Evolutionary conservation across 2,329 filamentous ascomycete species (phyloP).

Genomic region (Diplodia seriata): DNA sequence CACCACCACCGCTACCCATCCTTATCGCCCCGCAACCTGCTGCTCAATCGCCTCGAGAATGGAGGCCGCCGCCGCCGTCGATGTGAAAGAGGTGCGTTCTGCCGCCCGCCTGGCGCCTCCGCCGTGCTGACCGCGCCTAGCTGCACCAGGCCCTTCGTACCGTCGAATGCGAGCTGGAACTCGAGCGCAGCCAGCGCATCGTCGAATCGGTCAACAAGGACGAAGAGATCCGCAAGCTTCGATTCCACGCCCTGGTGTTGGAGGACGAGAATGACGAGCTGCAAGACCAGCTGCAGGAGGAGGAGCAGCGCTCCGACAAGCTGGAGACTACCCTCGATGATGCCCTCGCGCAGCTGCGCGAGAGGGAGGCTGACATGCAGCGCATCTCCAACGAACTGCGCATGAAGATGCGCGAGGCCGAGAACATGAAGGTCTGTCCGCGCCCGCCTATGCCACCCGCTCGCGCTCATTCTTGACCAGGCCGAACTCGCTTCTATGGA

Average conservation of each 20-base stretch:
- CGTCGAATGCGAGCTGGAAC: conserved; percentile 69
- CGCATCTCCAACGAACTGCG: conserved; percentile 60
- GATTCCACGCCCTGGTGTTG: conserved; percentile 73
- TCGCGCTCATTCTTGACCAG: conserved; percentile 52
- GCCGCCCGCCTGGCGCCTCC: neutral
- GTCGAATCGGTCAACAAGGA: conserved; percentile 74
- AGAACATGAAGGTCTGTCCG: conserved; percentile 62
- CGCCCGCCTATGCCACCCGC: neutral
- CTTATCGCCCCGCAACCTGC: neutral
- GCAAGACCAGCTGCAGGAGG: conserved; percentile 66
- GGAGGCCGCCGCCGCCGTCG: conserved; percentile 40
- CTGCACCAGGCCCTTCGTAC: conserved; percentile 61
- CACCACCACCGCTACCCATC: conserved; percentile 3
- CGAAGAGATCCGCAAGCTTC: conserved; percentile 74
- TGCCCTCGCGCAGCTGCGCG: conserved; percentile 54
- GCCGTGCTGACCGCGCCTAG: conserved; percentile 37
- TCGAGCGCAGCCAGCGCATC: conserved; percentile 69
- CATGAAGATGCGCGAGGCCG: conserved; percentile 60
- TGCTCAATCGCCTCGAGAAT: conserved; percentile 39
- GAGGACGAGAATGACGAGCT: conserved; percentile 76
- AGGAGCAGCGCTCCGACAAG: conserved; percentile 65
- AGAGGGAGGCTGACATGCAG: conserved; percentile 54
- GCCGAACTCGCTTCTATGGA: conserved; percentile 74
- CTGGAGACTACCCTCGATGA: conserved; percentile 60
- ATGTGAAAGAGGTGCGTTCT: conserved; percentile 45